Percentiles rank a stretch among this genome's conserved stretches.
Conservation (phyloP, 2,329 filamentous ascomycete genomes). For the Scorias spongiosa region DNA sequence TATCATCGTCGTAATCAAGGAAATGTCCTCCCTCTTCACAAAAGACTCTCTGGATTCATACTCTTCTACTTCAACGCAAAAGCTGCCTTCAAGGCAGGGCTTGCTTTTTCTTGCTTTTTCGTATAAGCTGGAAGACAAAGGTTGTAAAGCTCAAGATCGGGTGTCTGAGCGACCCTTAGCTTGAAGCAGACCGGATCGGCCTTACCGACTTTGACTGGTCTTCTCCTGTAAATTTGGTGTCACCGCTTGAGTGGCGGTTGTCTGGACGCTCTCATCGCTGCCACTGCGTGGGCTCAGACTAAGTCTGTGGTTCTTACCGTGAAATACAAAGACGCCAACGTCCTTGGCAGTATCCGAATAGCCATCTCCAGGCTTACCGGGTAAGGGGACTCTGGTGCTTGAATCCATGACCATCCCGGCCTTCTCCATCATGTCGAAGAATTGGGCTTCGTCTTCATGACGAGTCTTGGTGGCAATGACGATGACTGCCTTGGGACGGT, state of each 20-base stretch:
- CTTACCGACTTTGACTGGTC: too few species aligned
- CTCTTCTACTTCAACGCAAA: too few species aligned
- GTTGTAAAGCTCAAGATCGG: too few species aligned
- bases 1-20: too few species aligned
- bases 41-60: too few species aligned
- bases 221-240: too few species aligned
- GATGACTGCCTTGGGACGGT: conserved; percentile 35
- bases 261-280: conserved; percentile 16
- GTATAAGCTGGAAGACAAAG: too few species aligned
- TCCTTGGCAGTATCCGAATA: conserved; percentile 22
- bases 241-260: not conserved
- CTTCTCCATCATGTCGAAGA: conserved; percentile 44
- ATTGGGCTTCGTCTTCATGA: conserved; percentile 49
- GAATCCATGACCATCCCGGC: conserved; percentile 18
- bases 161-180: too few species aligned
- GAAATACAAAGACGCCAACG: conserved; percentile 20
- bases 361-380: conserved; percentile 19
- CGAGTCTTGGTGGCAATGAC: conserved; percentile 52
- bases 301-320: conserved; percentile 16
- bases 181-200: too few species aligned
- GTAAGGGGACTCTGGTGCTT: conserved; percentile 15
- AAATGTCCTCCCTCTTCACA: too few species aligned
- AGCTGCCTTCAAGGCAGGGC: too few species aligned
- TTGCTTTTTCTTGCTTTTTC: too few species aligned
- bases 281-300: conserved; percentile 15